phyloP scores from a whole-genome alignment of 768 basidiomycete species.

The Dacryopinax primogenitus region DNA sequence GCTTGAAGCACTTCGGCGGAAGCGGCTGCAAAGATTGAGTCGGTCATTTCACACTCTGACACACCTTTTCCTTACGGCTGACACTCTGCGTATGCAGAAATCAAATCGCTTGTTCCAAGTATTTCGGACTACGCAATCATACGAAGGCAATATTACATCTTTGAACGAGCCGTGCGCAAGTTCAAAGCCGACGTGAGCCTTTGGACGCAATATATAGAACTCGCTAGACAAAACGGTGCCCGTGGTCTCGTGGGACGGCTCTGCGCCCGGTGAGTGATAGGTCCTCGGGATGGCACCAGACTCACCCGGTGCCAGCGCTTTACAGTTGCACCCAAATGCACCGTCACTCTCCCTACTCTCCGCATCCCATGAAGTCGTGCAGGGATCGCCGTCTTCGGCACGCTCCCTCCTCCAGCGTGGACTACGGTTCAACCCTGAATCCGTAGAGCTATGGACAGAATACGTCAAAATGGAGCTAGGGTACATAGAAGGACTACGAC shows the following conservation, averaged over 20 bases:
- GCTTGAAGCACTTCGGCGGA: slow-evolving; percentile 65
- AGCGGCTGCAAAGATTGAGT: slow-evolving; percentile 64
- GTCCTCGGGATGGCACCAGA: no score
- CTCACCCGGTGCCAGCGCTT: no score
- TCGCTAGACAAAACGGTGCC: slow-evolving; percentile 70
- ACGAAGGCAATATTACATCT: slow-evolving; percentile 73
- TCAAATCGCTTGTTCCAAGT: slow-evolving; percentile 40
- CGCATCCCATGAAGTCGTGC: slow-evolving; percentile 67
- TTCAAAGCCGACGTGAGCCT: slow-evolving; percentile 79
- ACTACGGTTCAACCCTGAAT: slow-evolving; percentile 60
- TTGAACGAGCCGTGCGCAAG: slow-evolving; percentile 75
- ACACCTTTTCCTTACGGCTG: background rate
- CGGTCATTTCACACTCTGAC: slow-evolving; percentile 20
- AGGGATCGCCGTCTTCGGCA: slow-evolving; percentile 61
- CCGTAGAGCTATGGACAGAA: slow-evolving; percentile 70
- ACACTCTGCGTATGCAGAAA: slow-evolving; percentile 26
- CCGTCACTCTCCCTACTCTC: slow-evolving; percentile 71
- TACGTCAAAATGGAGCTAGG: slow-evolving; percentile 84
- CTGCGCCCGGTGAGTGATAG: slow-evolving; percentile 52
- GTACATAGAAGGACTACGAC: slow-evolving; percentile 64
- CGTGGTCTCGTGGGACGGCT: slow-evolving; percentile 67
- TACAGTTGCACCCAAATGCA: slow-evolving; percentile 73
- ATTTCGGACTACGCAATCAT: slow-evolving; percentile 78
- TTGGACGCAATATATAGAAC: slow-evolving; percentile 80
- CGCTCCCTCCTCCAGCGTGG: slow-evolving; percentile 77